phyloP scores from a whole-genome alignment of 1,284 basidiomycete species.

The Ceratobasidium sp. region DNA sequence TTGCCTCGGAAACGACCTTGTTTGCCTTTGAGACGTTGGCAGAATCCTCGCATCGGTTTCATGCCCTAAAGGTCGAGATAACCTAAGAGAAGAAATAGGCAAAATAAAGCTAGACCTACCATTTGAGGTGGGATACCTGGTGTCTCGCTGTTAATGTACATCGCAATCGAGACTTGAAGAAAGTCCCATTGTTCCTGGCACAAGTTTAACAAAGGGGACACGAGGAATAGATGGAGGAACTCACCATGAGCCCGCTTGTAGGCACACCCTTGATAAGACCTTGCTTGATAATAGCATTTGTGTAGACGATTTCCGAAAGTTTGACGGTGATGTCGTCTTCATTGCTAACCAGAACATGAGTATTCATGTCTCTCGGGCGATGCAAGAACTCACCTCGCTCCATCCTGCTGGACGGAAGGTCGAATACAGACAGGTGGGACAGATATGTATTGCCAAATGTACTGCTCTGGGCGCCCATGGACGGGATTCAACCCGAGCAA shows the following conservation, averaged over 20 bases:
- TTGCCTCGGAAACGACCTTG: constrained; percentile 99
- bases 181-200: constrained; percentile 97
- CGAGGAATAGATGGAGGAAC: constrained; percentile 42
- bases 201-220: neutral
- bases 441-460: constrained; percentile 99
- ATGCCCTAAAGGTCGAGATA: constrained; percentile 58
- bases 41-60: constrained; percentile 96
- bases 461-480: constrained; percentile 94
- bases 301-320: constrained; percentile 96
- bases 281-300: constrained; percentile 91
- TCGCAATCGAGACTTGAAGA: constrained; percentile 90
- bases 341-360: constrained; percentile 63
- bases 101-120: constrained; percentile 45
- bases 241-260: constrained; percentile 87
- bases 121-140: constrained; percentile 87
- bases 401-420: constrained; percentile 96
- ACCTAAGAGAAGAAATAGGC: neutral
- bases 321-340: constrained; percentile 99
- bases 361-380: neutral
- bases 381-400: constrained; percentile 62
- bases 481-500: constrained; percentile 89
- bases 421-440: constrained; percentile 98
- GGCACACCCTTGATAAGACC: constrained; percentile 88
- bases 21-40: constrained; percentile 98
- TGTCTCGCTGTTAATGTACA: constrained; percentile 98